These are phyloP conservation scores for Leccinum obscurum DNA, from an alignment of 768 basidiomycete genomes.

Conservation along the genomic window DNA sequence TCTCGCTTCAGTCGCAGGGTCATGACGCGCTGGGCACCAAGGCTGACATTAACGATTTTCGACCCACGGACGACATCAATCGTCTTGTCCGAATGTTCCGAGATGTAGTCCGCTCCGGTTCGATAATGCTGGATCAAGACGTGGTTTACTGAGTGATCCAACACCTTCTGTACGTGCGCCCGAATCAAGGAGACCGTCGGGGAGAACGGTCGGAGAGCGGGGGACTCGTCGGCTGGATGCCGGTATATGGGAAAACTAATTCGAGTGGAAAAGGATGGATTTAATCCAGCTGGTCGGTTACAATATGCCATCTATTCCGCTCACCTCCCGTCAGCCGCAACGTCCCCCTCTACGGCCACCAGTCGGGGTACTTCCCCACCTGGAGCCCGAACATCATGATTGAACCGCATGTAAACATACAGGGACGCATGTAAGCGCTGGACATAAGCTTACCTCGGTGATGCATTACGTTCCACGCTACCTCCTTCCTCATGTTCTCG, in stretches of 20 bases:
- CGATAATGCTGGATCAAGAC: slow-evolving; percentile 84
- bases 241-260: slow-evolving; percentile 75
- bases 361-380: slow-evolving; percentile 73
- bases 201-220: slow-evolving; percentile 64
- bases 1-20: slow-evolving; percentile 69
- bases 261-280: no score
- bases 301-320: slow-evolving; percentile 2
- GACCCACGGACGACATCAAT: slow-evolving; percentile 76
- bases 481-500: slow-evolving; percentile 58
- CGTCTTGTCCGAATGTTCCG: slow-evolving; percentile 87
- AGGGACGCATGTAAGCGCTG: not conserved
- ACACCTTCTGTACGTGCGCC: slow-evolving; percentile 54
- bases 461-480: slow-evolving; percentile 71
- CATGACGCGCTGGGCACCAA: slow-evolving; percentile 79
- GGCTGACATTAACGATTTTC: slow-evolving; percentile 76
- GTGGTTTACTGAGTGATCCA: slow-evolving; percentile 74
- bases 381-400: slow-evolving; percentile 25
- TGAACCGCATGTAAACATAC: slow-evolving; percentile 5
- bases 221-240: slow-evolving; percentile 79
- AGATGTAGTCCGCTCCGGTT: slow-evolving; percentile 77
- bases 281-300: no score
- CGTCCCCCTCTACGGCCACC: slow-evolving; percentile 60
- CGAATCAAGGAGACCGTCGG: slow-evolving; percentile 68
- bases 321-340: slow-evolving; percentile 53
- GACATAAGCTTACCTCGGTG: slow-evolving; percentile 56